Base-by-base conservation (phyloP, 495 filamentous ascomycete genomes). In the Aspergillus incahuasiensis region DNA sequence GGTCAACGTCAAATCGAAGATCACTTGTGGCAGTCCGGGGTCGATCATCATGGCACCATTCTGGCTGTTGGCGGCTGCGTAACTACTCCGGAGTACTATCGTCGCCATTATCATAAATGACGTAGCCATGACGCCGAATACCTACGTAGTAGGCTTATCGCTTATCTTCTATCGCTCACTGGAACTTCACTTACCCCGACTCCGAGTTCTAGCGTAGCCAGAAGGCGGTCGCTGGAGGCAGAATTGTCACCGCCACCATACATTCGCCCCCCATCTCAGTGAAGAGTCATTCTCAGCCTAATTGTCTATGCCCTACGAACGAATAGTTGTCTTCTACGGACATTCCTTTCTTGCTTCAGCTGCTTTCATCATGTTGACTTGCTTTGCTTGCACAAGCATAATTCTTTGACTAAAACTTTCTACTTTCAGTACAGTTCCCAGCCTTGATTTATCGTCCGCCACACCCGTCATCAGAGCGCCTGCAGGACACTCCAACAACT, bases 301-400 rank as follows among this genome's bases (percentile, higher is more conserved):
- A 28, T n/a, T n/a, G 8, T 28, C 13, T 40, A 20, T 12, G 32
- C 32, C 32, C 12, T 35, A 38, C 6, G 4, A 16, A 50, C 15
- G 18, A 50, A 50, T 25, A 40, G 48, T 25, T 40, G 32, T 19
- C 25, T 25, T 5, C 11, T 46, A 28, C 5, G 16, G 2, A 13
- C 47, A 11, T 42, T 61, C 18, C 40, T 40, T 21, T 51, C 48
- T 35, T 54, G 55, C 57, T 56, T 55, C 45, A 52, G 3, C 30
- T 54, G 54, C 56, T 34, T 42, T 20, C 51, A 59, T 40, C 57
- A 65, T 65, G 63, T 60, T 62, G 48, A 54, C 56, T 34, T 51
- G 54, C 42, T 56, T 40, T 48, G 28, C 15, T 43, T 41, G 25
- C 1, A 32, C 6, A 13, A 42, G 40, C 39, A 16, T 47, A 2